These are phyloP conservation scores for Fraxinus latifolia DNA, from an alignment of 305 asterid species.

Conservation along the genomic window DNA sequence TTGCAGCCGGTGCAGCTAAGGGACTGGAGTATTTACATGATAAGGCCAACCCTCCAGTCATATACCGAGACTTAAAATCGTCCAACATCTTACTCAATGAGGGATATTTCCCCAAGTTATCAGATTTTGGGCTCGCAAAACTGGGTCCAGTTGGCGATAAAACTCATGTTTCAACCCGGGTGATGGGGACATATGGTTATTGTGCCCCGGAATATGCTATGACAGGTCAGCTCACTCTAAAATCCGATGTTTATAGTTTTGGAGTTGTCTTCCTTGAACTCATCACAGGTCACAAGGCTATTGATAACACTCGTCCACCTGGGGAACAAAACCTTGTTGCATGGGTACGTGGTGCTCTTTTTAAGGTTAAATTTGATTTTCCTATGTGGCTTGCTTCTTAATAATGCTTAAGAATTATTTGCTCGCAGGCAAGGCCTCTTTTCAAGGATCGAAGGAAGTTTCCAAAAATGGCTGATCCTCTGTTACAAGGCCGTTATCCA, in stretches of 20 bases:
- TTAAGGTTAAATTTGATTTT: conserved; percentile 12
- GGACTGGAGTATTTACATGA: conserved; percentile 93
- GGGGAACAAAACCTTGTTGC: conserved; percentile 95
- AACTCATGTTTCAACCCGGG: conserved; percentile 94
- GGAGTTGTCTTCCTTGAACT: conserved; percentile 96
- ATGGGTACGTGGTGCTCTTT: conserved; percentile 56
- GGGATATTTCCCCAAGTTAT: conserved; percentile 75
- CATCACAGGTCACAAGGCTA: conserved; percentile 92
- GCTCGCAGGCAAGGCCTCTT: conserved; percentile 77
- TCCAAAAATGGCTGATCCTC: conserved; percentile 89
- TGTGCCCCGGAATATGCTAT: conserved; percentile 99
- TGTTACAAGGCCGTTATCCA: conserved; percentile 79
- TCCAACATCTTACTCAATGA: conserved; percentile 91
- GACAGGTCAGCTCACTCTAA: conserved; percentile 96
- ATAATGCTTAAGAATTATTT: not conserved
- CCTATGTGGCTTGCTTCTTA: not conserved
- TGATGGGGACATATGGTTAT: conserved; percentile 98
- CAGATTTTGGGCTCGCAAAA: conserved; percentile 97
- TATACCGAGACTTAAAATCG: conserved; percentile 85
- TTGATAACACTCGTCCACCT: conserved; percentile 58
- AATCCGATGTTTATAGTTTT: conserved; percentile 90
- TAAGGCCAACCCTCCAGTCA: conserved; percentile 95
- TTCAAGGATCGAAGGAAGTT: conserved; percentile 86
- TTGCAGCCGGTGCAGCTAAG: conserved; percentile 95
- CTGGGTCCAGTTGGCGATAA: conserved; percentile 96